Conservation (phyloP, 2,329 filamentous ascomycete species). For the Pseudogymnoascus sp. region DNA sequence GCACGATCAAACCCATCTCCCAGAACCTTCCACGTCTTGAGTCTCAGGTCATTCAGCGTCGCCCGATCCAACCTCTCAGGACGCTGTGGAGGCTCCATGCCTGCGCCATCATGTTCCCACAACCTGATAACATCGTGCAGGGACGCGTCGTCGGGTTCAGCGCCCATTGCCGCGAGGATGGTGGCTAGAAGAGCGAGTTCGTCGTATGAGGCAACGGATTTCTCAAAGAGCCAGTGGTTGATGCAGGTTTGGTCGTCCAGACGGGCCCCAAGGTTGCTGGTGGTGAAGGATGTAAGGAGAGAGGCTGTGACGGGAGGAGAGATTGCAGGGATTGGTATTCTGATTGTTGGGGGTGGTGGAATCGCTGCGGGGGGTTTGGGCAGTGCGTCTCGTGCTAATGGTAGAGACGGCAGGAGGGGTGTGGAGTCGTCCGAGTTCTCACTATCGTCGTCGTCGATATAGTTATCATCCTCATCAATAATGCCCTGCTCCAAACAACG, state of each 20-base stretch:
- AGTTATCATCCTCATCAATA: conserved; percentile 19
- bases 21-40: background rate
- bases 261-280: background rate
- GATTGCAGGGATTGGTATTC: background rate
- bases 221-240: background rate
- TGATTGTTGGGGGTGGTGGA: background rate
- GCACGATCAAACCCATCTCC: background rate
- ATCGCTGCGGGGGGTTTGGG: background rate
- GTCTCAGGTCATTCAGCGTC: background rate
- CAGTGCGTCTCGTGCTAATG: background rate
- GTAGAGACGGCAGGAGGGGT: background rate
- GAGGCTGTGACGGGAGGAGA: background rate
- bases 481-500: conserved; percentile 17
- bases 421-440: background rate
- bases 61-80: background rate
- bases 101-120: background rate
- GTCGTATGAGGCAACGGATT: background rate
- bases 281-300: background rate
- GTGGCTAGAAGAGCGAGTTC: background rate
- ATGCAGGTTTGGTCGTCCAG: background rate
- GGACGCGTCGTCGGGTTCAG: background rate
- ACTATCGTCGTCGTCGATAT: background rate
- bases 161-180: background rate
- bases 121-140: background rate
- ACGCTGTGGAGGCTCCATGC: background rate